phyloP scores from a whole-genome alignment of 495 filamentous ascomycete genomes.

The Podospora pseudocomata region DNA sequence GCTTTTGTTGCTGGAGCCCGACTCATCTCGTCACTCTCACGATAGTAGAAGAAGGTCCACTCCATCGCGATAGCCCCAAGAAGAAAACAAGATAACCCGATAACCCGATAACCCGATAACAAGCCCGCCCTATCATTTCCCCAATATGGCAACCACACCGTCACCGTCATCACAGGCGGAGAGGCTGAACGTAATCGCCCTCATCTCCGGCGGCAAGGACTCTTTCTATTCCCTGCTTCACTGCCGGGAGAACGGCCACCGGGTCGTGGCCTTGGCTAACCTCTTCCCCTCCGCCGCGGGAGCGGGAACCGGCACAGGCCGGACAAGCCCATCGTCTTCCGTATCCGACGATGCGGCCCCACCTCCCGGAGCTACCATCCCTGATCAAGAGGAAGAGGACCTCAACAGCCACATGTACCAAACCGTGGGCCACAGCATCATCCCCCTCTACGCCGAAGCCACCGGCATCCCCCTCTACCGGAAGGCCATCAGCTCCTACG shows the following conservation, averaged over 20 bases:
- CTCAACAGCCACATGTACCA: conserved; percentile 99
- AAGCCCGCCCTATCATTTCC: not conserved
- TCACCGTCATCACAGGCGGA: conserved; percentile 13
- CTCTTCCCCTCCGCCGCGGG: conserved; percentile 57
- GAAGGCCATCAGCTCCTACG: conserved; percentile 59
- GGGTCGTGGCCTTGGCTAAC: conserved; percentile 84
- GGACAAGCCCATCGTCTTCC: conserved; percentile 12
- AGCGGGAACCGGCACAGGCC: not conserved
- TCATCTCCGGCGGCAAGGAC: conserved; percentile 96
- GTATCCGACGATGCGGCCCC: conserved; percentile 18
- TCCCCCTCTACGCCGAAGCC: conserved; percentile 78
- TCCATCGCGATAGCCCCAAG: not conserved
- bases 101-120: not conserved
- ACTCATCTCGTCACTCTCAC: not conserved
- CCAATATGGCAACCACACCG: not conserved
- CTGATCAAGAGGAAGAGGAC: conserved; percentile 43
- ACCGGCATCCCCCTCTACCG: conserved; percentile 79
- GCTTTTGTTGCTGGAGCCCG: not conserved
- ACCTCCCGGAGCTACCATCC: conserved; percentile 12
- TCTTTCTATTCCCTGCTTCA: conserved; percentile 91
- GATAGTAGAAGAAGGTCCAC: not conserved
- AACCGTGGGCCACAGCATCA: conserved; percentile 83
- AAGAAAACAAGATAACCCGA: not conserved
- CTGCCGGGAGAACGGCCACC: conserved; percentile 80
- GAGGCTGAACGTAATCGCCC: conserved; percentile 75